phyloP scores from a whole-genome alignment of 1,284 basidiomycete species.

The Moesziomyces sp. region DNA sequence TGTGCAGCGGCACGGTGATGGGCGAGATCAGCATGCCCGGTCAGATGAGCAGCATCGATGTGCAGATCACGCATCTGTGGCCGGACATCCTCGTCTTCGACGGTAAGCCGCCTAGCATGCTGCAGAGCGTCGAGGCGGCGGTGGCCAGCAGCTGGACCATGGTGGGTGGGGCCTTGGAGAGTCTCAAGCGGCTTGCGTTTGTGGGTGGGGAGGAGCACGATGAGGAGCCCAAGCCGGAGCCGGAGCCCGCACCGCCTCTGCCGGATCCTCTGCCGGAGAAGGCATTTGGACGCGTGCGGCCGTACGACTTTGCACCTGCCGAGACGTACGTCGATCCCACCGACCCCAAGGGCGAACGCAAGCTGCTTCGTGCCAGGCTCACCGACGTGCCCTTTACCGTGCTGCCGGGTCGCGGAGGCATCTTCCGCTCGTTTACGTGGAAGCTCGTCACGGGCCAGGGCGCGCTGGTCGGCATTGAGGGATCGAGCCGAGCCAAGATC shows the following conservation, averaged over 20 bases:
- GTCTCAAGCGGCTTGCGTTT: conserved; percentile 31
- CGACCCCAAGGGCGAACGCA: conserved; percentile 50
- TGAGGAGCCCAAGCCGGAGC: conserved; percentile 19
- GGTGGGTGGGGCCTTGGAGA: conserved; percentile 27
- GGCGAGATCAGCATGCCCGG: conserved; percentile 60
- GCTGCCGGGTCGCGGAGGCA: conserved; percentile 44
- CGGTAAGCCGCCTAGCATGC: conserved; percentile 60
- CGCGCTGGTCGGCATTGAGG: conserved; percentile 59
- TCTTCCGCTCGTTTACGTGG: conserved; percentile 61
- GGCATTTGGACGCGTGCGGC: conserved; percentile 59
- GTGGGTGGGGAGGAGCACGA: conserved; percentile 20
- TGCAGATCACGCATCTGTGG: conserved; percentile 62
- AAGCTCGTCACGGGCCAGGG: conserved; percentile 61
- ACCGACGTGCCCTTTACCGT: conserved; percentile 61
- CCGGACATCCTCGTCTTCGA: conserved; percentile 62
- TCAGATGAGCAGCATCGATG: conserved; percentile 58
- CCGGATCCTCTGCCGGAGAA: conserved; percentile 56
- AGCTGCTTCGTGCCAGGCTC: conserved; percentile 54
- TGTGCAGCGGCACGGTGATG: conserved; percentile 60
- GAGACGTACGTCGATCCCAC: conserved; percentile 52
- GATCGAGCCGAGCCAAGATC: conserved; percentile 55
- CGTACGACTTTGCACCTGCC: conserved; percentile 56
- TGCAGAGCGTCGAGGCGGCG: conserved; percentile 16
- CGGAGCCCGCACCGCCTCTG: conserved; percentile 54
- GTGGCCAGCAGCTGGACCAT: conserved; percentile 11